A percentile compares a stretch with the other conserved stretches of the same genome.
Evolutionary conservation across 257 asterid species (phyloP).

Genomic region (Solanum infundibuliforme): DNA sequence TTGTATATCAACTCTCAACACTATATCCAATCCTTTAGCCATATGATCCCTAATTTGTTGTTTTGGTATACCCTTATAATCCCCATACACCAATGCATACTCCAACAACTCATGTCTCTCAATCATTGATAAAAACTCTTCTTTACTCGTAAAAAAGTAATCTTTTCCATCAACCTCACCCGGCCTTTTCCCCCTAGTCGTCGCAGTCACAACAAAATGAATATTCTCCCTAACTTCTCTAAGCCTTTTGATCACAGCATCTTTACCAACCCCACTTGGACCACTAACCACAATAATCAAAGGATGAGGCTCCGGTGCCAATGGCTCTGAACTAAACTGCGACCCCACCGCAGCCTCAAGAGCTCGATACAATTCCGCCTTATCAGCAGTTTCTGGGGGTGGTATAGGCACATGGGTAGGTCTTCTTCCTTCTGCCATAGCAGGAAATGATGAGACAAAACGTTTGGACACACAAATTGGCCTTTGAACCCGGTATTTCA

Average conservation of each 20-base stretch:
- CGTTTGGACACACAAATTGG: conserved; percentile 11
- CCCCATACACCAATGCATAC: conserved; percentile 93
- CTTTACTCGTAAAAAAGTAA: conserved; percentile 62
- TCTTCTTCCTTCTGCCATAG: conserved; percentile 45
- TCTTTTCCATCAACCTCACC: conserved; percentile 86
- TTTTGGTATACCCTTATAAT: conserved; percentile 76
- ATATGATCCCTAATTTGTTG: conserved; percentile 76
- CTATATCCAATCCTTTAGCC: conserved; percentile 76
- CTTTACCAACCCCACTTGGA: conserved; percentile 96
- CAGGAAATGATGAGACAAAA: conserved; percentile 25
- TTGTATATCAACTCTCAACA: conserved; percentile 87
- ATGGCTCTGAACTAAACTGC: conserved; percentile 56
- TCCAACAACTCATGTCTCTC: conserved; percentile 66
- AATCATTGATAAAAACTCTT: conserved; percentile 67
- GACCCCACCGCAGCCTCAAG: conserved; percentile 77
- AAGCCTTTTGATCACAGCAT: conserved; percentile 67
- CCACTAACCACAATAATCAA: conserved; percentile 80
- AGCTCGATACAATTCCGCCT: conserved; percentile 59
- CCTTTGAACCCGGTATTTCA: conserved; percentile 12
- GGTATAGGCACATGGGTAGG: conserved; percentile 46
- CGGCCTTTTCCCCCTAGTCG: conserved; percentile 50
- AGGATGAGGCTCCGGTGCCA: conserved; percentile 60
- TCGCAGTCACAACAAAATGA: conserved; percentile 89
- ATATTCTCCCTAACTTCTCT: conserved; percentile 59
- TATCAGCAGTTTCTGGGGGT: conserved; percentile 34